phyloP scores from a whole-genome alignment of 106 monocot species.

The Narthecium ossifragum region DNA sequence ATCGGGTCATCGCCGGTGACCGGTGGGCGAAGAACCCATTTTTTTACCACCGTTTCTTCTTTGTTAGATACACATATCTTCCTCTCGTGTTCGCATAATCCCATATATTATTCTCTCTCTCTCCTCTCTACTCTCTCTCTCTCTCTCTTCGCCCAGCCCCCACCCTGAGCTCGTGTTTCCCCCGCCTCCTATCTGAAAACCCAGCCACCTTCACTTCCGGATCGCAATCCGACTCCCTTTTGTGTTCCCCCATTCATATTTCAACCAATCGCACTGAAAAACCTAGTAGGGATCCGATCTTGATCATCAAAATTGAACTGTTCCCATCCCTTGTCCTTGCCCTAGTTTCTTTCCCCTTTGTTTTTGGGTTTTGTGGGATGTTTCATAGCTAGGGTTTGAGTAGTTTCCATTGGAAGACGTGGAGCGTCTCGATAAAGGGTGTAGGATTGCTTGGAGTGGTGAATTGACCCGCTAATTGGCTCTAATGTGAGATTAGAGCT shows the following conservation, averaged over 20 bases:
- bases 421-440: no score
- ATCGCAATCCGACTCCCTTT: no score
- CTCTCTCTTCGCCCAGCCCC: background rate
- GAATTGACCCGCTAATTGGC: background rate
- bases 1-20: no score
- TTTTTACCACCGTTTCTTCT: no score
- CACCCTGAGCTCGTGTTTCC: background rate
- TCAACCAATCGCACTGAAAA: no score
- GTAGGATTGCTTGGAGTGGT: no score
- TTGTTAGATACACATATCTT: no score
- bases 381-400: background rate
- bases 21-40: no score
- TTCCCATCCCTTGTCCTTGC: background rate
- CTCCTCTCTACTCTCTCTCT: slow-evolving; percentile 4
- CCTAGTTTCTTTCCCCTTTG: background rate
- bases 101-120: background rate
- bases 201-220: no score
- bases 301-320: no score
- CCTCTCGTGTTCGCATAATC: background rate
- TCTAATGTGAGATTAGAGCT: slow-evolving; percentile 5
- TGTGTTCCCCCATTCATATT: no score
- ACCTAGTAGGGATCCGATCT: no score
- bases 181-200: background rate
- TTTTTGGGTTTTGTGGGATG: background rate
- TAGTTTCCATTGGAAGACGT: background rate